Percentiles rank a stretch among this genome's conserved stretches.
These are phyloP conservation scores for Comarum palustre DNA, from an alignment of 306 rosid genomes.

Conservation along the genomic window DNA sequence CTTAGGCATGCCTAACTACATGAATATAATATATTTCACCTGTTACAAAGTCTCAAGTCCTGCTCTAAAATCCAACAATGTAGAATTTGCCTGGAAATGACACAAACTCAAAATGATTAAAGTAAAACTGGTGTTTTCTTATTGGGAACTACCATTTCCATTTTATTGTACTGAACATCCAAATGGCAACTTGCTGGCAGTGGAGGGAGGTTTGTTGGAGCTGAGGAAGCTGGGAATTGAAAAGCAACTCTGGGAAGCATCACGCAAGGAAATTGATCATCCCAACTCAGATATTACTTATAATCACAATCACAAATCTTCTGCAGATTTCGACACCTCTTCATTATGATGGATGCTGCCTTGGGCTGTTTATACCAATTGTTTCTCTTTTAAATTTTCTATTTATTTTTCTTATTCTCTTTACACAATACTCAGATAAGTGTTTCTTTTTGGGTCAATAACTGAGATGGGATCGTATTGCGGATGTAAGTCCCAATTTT, in stretches of 20 bases:
- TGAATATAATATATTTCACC: not conserved
- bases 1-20: not conserved
- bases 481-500: slow-evolving; percentile 26
- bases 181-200: slow-evolving; percentile 41
- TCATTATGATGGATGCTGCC: slow-evolving; percentile 31
- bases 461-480: slow-evolving; percentile 18
- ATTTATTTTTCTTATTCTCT: slow-evolving; percentile 14
- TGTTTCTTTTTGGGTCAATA: not conserved
- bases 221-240: slow-evolving; percentile 91
- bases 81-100: not conserved
- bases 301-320: slow-evolving; percentile 40
- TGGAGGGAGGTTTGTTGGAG: slow-evolving; percentile 83
- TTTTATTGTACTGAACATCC: not conserved
- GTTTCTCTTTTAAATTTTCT: slow-evolving; percentile 23
- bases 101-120: not conserved
- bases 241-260: slow-evolving; percentile 97
- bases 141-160: not conserved
- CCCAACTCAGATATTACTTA: slow-evolving; percentile 33
- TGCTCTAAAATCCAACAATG: not conserved
- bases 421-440: slow-evolving; percentile 1
- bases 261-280: slow-evolving; percentile 80
- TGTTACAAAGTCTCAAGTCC: not conserved
- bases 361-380: slow-evolving; percentile 24
- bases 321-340: slow-evolving; percentile 46
- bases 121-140: not conserved